phyloP scores from a whole-genome alignment of 257 asterid species.

The Penstemon davidsonii region DNA sequence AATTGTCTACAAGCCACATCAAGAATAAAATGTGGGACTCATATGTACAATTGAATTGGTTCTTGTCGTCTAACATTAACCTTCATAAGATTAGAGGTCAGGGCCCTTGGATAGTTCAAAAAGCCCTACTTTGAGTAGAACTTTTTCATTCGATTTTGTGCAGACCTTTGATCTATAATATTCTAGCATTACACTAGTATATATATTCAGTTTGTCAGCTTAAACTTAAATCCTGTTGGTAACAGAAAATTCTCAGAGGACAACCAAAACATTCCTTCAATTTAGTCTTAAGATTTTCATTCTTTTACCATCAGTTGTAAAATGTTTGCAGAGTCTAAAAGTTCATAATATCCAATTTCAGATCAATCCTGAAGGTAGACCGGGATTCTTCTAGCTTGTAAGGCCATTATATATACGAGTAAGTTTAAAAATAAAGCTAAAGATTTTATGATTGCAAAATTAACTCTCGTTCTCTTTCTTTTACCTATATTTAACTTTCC shows the following conservation, averaged over 20 bases:
- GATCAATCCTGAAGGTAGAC: neutral
- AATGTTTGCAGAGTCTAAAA: neutral
- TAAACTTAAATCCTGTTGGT: neutral
- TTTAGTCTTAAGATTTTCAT: neutral
- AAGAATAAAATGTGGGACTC: neutral
- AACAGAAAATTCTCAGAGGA: neutral
- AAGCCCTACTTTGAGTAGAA: neutral
- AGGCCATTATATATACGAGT: neutral
- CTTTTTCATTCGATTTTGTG: neutral
- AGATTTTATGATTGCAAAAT: neutral
- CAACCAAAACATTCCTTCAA: neutral
- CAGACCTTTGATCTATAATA: neutral
- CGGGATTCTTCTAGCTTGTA: neutral
- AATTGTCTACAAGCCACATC: neutral
- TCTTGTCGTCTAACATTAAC: neutral
- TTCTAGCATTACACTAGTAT: neutral
- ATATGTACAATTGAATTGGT: constrained; percentile 1
- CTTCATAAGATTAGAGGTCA: neutral
- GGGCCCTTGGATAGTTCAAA: neutral
- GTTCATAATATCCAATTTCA: neutral
- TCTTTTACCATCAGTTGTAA: neutral
- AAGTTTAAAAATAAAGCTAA: neutral
- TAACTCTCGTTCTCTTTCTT: neutral
- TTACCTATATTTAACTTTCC: neutral
- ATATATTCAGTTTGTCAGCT: neutral